Base-by-base conservation (phyloP, 768 basidiomycete species). In the Cystobasidium tubakii region DNA sequence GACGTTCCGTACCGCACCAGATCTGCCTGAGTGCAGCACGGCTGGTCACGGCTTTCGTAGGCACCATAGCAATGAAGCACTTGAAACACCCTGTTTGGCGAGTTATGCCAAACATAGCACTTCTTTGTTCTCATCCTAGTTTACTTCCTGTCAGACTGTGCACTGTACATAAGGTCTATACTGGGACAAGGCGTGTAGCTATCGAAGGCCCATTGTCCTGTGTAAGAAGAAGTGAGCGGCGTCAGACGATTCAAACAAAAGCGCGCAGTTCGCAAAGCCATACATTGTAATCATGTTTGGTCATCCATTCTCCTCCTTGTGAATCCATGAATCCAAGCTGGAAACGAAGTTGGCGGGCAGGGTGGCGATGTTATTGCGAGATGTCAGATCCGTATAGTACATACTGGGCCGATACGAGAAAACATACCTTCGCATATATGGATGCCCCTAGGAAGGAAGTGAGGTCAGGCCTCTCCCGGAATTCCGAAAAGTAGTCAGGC, bases 401-500 rank as follows among this genome's bases (percentile, higher is more conserved):
- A n/a, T n/a, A n/a, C n/a, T n/a, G n/a, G n/a, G n/a, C n/a, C n/a
- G n/a, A n/a, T n/a, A n/a, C 33, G 62, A 44, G 13, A 39, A 17
- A 34, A 39, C 75, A 62, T 39, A 79, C 75, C 72, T 79, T 79
- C 0, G 78, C 77, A 69, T 77, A 65, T 54, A 79, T 76, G 39
- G 73, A 74, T 13, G 31, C 75, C 0, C 79, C 79, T 4, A 79
- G 53, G 53, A 73, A 74, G 1, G 27, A 71, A 39, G 73, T 69
- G 1, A 77, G 73, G 21, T 78, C 79, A 13, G 62, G 65, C 1
- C 75, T 44, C 25, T 75, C 74, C 71, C 77, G 77, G 72, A 76
- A 96, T 80, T 94, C 91, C 9, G 89, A 88, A 80, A 92, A 96
- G 81, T 93, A 94, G 36, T 94, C 92, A 0, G 92, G 92, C 9